Percentiles rank a stretch among this genome's conserved stretches.
Evolutionary conservation across 2,329 filamentous ascomycete genomes (phyloP).

Genomic region (Botrytis galanthina): DNA sequence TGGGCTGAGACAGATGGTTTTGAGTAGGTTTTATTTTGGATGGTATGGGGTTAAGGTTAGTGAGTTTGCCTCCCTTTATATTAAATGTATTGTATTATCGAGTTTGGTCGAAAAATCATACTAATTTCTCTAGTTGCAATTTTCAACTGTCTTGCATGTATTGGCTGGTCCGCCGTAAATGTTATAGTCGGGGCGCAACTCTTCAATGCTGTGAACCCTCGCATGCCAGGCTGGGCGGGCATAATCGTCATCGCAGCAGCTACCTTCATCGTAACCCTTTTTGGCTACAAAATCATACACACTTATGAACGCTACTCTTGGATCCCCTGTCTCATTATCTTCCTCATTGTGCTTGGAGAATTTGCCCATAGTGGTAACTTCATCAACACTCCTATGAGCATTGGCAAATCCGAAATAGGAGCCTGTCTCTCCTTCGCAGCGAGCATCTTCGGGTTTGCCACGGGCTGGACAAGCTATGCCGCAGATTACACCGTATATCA

Average conservation of each 20-base stretch:
- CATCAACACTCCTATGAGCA: conserved; percentile 55
- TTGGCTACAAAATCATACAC: conserved; percentile 75
- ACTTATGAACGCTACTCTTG: conserved; percentile 72
- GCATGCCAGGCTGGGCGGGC: conserved; percentile 70
- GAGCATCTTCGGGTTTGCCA: conserved; percentile 65
- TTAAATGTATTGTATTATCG: conserved; percentile 21
- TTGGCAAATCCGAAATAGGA: conserved; percentile 59
- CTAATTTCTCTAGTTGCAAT: conserved; percentile 50
- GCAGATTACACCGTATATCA: conserved; percentile 83
- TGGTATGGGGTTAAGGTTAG: conserved; percentile 67
- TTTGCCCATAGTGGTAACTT: conserved; percentile 69
- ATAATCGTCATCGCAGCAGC: conserved; percentile 70
- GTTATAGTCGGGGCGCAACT: conserved; percentile 77
- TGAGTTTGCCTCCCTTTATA: conserved; percentile 41
- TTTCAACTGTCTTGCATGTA: conserved; percentile 67
- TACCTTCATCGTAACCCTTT: conserved; percentile 68
- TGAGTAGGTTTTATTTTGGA: conserved; percentile 76
- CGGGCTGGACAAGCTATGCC: conserved; percentile 72
- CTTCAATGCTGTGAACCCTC: conserved; percentile 67
- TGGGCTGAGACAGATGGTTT: conserved; percentile 75
- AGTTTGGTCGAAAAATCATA: neutral
- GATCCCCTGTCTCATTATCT: conserved; percentile 71
- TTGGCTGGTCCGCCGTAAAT: conserved; percentile 77
- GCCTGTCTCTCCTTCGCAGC: conserved; percentile 63
- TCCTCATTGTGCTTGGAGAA: conserved; percentile 66